Base-by-base conservation (phyloP, 164 flowering plant species). In the Platanus orientalis region DNA sequence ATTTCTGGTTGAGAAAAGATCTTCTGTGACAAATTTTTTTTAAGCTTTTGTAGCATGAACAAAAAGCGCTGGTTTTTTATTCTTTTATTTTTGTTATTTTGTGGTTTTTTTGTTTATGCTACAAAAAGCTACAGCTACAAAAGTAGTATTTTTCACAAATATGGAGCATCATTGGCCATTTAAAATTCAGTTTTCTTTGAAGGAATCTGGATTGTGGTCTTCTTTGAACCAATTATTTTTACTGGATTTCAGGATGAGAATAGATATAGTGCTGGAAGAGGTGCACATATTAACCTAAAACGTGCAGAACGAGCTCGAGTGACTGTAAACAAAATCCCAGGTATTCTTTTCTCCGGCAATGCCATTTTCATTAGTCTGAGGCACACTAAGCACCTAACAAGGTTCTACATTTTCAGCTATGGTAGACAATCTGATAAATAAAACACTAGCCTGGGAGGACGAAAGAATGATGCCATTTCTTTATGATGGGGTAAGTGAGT, bases 231-330 rank as follows among this genome's bases (percentile, higher is more conserved):
- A 28, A 13, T 13, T 59, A 12, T 12, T 58, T 71, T 47, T 66
- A 17, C 42, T 63, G 45, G 62, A 58, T 69, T 67, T 66, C 81
- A 92, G 97, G 97, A 92, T 75, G 78, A 75, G 12, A 89, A 80
- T 58, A 79, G 96, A 17, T 92, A 89, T 58, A 83, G 70, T 78
- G 89, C 96, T 48, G 98, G 96, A 40, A 82, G 92, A 80, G 96
- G 98, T 62, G 88, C 77, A 52, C 98, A 92, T 74, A 70, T 88
- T 44, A 87, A 82, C 72, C 85, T 92, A 45, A 89, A 89, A 71
- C 92, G 92, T 62, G 96, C 98, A 25, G 98, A 92, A 67, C 75
- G 83, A 70, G 96, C 96, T 72, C 78, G 96, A 57, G 78, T 89
- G 24, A 77, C 84, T 58, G 78, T 88, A 14, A 85, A 42, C 78